Evolutionary conservation across 2,329 filamentous ascomycete genomes (phyloP).

Genomic region (Tolypocladium amazonense): DNA sequence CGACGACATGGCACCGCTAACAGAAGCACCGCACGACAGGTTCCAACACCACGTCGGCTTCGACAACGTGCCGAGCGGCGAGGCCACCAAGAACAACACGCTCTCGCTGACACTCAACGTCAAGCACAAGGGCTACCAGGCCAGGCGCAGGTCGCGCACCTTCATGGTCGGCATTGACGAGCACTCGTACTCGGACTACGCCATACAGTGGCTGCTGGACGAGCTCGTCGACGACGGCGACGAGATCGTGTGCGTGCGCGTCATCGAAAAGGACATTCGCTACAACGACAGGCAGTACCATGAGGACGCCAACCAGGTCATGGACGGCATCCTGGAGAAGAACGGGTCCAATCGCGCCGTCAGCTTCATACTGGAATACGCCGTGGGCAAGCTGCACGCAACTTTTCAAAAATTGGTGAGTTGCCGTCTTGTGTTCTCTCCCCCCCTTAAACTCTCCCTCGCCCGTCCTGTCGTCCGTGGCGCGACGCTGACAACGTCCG

Average conservation of each 20-base stretch:
- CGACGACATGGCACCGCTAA: conserved; percentile 32
- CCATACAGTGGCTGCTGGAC: conserved; percentile 83
- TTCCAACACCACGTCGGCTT: conserved; percentile 51
- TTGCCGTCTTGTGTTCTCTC: conserved; percentile 5
- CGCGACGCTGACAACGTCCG: not conserved
- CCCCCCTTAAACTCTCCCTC: not conserved
- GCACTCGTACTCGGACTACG: conserved; percentile 85
- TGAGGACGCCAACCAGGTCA: conserved; percentile 61
- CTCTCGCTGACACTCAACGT: conserved; percentile 71
- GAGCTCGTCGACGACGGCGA: conserved; percentile 90
- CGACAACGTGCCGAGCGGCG: conserved; percentile 47
- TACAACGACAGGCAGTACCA: conserved; percentile 62
- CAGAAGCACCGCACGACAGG: conserved; percentile 30
- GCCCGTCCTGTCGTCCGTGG: not conserved
- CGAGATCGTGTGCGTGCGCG: conserved; percentile 81
- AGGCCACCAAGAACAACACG: conserved; percentile 48
- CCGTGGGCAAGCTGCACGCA: conserved; percentile 78
- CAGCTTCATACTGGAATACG: conserved; percentile 75
- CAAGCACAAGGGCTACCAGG: conserved; percentile 78
- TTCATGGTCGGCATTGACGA: conserved; percentile 89
- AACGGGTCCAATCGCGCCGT: conserved; percentile 74
- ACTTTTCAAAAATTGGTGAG: conserved; percentile 84
- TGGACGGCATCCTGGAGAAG: conserved; percentile 67
- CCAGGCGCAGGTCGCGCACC: conserved; percentile 69
- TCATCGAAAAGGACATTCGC: conserved; percentile 74